These are phyloP conservation scores for Marsdenia floribunda DNA, from an alignment of 257 asterid species.

Conservation along the genomic window DNA sequence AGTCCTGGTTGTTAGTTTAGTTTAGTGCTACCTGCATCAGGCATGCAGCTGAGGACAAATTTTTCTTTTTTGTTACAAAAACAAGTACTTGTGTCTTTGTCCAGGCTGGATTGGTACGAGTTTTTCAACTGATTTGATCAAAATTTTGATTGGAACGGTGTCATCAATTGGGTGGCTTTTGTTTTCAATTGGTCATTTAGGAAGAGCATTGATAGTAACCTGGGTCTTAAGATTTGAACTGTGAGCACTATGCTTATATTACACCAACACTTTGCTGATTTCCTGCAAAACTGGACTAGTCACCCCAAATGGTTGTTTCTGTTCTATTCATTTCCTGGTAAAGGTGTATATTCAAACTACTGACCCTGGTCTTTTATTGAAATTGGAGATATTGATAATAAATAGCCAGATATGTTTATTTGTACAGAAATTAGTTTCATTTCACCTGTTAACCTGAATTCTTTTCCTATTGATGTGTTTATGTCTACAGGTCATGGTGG, in stretches of 20 bases:
- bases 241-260: neutral
- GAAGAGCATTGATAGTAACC: neutral
- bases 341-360: neutral
- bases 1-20: neutral
- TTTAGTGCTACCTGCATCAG: neutral
- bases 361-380: neutral
- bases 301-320: too few relatives aligned
- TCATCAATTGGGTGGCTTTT: neutral
- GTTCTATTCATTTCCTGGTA: neutral
- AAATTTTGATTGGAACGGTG: neutral
- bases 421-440: neutral
- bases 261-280: neutral
- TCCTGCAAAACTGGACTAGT: neutral
- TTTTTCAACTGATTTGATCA: neutral
- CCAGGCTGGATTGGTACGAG: too few relatives aligned
- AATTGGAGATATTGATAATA: neutral
- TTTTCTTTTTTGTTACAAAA: neutral
- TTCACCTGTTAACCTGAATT: neutral
- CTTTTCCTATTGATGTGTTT: constrained; percentile 17
- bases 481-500: constrained; percentile 92
- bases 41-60: neutral
- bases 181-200: neutral
- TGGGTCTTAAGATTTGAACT: neutral
- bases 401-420: neutral
- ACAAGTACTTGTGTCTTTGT: neutral